Base-by-base conservation (phyloP, 805 yeast species). In the Zygoascus ofunaensis region DNA sequence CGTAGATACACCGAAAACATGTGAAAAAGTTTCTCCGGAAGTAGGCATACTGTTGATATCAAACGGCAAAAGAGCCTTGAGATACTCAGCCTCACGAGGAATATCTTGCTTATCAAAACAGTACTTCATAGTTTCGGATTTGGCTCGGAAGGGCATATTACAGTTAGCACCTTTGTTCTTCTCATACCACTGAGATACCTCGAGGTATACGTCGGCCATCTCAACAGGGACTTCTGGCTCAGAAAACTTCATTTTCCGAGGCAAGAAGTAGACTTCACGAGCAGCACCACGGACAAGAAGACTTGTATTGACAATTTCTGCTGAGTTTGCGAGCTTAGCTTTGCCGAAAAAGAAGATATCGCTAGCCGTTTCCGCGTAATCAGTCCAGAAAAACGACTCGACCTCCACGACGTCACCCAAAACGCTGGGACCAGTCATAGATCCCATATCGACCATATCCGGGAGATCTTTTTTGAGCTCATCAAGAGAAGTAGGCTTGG, bases 91-190 rank as follows among this genome's bases (percentile, higher is more conserved):
- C 54, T 82, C 84, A 48, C 71, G 71, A 8, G 97, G 97, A 12
- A 90, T 72, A 5, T 77, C 86, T 0, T 82, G 77, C 18, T 82
- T 60, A 58, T 90, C 97, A 67, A 92, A 92, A 1, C 97, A 92
- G 63, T 90, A 90, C 60, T 84, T 85, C 71, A 72, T 83, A 7
- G 57, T 67, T 53, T 78, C 82, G 0, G 89, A 80, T 61, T 79
- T 85, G 8, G 92, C 78, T 49, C 76, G 79, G 44, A 87, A 69
- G 22, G 71, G 68, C 7, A 70, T 71, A 24, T 86, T 62, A 0
- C 84, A 12, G 15, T 20, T 34, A n/a, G 37, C 20, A 14, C n/a
- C 33, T 21, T 22, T 41, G 18, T 14, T 8, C 10, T 71, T 77
- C 65, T 80, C 61, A 32, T 86, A 62, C 24, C 85, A 60, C 0